Evolutionary conservation across 2,329 filamentous ascomycete species (phyloP), one percentile per base, ranked within the genome.

Genomic region (Thelonectria rubi): DNA sequence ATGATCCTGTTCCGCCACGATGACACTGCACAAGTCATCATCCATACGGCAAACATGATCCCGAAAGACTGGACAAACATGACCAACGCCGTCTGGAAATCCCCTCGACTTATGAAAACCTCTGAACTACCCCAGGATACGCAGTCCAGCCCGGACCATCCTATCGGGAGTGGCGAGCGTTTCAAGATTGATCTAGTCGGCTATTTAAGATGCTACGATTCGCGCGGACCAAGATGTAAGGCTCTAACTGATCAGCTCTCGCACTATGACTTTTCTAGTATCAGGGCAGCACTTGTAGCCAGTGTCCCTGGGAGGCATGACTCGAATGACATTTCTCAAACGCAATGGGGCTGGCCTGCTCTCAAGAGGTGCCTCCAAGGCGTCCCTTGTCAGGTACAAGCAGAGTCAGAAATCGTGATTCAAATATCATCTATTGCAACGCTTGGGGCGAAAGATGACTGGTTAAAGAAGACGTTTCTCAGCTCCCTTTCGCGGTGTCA

Each of bases 31-130:
- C 91, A 96, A 76, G 80, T 97, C 6, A 78, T 96, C 58, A 93
- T 97, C 30, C 92, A 96, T 69, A 97, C 93, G 0, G 92, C 93
- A 17, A 97, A 97, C 69, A 93, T 97, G 90, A 94, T 97, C n/a
- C 73, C 83, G 4, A 88, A 89, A 57, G 93, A 97, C 74, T 97
- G 93, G 93, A 85, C 82, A 1, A 95, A 95, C 68, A 91, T 97
- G 91, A 91, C 89, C 1, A 93, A 97, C 74, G 92, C 87, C 1
- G 85, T 91, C 5, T 97, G 93, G 93, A 82, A 79, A 51, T 94
- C 92, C 0, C 92, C 92, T 1, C 73, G 86, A 1, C 84, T 97
- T 1, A 88, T 91, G 1, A 76, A 85, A 24, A 48, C 39, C 5
- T 11, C 64, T 8, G 21, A 45, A 1, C 50, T 79, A 8, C 9